Evolutionary conservation across 768 basidiomycete genomes (phyloP).

Genomic region (Austroboletus eburneus): DNA sequence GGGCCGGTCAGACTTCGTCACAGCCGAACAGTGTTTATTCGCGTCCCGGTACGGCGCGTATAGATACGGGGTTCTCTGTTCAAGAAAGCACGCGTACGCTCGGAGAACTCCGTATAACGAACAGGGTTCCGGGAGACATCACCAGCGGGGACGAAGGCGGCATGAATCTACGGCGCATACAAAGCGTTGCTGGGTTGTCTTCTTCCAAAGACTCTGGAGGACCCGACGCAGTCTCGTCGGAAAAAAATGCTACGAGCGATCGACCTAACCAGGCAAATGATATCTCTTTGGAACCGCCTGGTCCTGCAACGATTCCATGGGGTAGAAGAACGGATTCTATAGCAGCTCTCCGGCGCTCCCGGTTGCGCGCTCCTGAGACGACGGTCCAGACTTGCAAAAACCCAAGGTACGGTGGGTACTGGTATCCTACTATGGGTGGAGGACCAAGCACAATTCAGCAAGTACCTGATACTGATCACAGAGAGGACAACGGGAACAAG

Average conservation of each 20-base stretch:
- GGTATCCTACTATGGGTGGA: conserved; percentile 5
- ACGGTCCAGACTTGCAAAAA: conserved; percentile 7
- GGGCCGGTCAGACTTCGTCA: conserved; percentile 7
- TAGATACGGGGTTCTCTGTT: conserved; percentile 18
- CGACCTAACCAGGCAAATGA: conserved; percentile 4
- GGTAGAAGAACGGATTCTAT: conserved; percentile 26
- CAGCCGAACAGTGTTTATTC: background rate
- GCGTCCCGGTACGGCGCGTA: conserved; percentile 14
- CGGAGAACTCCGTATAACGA: conserved; percentile 46
- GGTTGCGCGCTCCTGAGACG: conserved; percentile 5
- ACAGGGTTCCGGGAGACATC: conserved; percentile 45
- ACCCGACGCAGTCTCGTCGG: background rate
- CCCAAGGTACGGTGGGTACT: conserved; percentile 12
- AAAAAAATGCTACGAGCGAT: background rate
- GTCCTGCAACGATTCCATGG: conserved; percentile 24
- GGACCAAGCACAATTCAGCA: background rate
- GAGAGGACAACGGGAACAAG: background rate
- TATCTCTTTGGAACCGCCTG: conserved; percentile 13
- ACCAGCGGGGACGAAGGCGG: conserved; percentile 34
- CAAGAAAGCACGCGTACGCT: conserved; percentile 35
- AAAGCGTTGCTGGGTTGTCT: background rate
- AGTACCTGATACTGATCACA: background rate
- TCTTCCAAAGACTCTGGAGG: background rate
- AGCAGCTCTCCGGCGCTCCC: conserved; percentile 18
- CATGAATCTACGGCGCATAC: conserved; percentile 3